Percentiles rank a stretch among this genome's conserved stretches.
Evolutionary conservation across 306 rosid genomes (phyloP).

Genomic region (Medicago lupulina): DNA sequence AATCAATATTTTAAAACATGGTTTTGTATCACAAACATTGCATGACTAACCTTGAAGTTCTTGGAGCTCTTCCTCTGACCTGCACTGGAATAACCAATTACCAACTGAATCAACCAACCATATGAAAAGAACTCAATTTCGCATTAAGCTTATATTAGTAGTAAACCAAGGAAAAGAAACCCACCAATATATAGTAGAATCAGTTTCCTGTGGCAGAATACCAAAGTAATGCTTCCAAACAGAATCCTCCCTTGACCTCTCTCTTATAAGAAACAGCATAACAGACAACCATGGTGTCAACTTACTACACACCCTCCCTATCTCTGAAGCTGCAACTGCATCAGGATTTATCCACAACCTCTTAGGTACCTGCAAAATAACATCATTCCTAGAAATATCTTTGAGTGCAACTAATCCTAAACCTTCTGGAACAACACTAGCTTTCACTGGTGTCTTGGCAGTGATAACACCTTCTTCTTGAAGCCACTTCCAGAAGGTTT

Average conservation of each 20-base stretch:
- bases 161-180: conserved; percentile 44
- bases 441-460: conserved; percentile 74
- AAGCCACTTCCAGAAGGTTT: conserved; percentile 89
- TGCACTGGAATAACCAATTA: conserved; percentile 87
- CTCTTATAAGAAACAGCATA: conserved; percentile 76
- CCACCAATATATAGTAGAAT: conserved; percentile 94
- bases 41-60: conserved; percentile 79
- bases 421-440: conserved; percentile 78
- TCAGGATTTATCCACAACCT: conserved; percentile 95
- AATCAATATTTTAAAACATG: no score
- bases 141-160: conserved; percentile 1
- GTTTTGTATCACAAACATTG: neutral
- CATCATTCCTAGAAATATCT: conserved; percentile 75
- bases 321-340: conserved; percentile 83
- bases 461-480: conserved; percentile 81
- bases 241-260: conserved; percentile 67
- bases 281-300: conserved; percentile 92
- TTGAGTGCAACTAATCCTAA: conserved; percentile 71
- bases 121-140: conserved; percentile 23
- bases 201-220: conserved; percentile 73
- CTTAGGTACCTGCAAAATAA: conserved; percentile 90
- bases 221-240: conserved; percentile 74
- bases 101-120: conserved; percentile 64
- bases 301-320: conserved; percentile 73
- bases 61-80: conserved; percentile 98